Percentiles rank a stretch among this genome's conserved stretches.
phyloP scores from a whole-genome alignment of 1,139 yeast genomes.

The Suhomyces choctaworum region DNA sequence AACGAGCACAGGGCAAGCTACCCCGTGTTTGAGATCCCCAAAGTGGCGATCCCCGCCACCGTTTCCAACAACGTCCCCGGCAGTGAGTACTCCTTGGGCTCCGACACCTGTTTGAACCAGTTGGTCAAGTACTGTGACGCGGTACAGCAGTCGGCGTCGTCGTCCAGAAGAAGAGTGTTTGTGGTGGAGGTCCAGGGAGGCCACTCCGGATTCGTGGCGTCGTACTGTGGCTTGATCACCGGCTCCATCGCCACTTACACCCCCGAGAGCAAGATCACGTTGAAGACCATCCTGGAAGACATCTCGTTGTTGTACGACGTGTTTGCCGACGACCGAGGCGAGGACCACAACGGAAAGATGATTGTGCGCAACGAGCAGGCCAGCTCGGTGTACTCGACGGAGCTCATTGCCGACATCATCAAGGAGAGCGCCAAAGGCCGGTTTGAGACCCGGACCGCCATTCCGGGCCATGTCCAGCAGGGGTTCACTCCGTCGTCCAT shows the following conservation, averaged over 20 bases:
- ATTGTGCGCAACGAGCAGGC: constrained; percentile 85
- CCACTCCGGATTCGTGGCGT: constrained; percentile 76
- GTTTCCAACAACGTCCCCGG: constrained; percentile 85
- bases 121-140: constrained; percentile 77
- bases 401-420: constrained; percentile 78
- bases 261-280: constrained; percentile 66
- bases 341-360: constrained; percentile 75
- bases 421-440: constrained; percentile 71
- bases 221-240: constrained; percentile 64
- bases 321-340: constrained; percentile 59
- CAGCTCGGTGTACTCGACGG: constrained; percentile 76
- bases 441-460: constrained; percentile 92
- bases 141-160: constrained; percentile 75
- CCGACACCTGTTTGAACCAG: constrained; percentile 76
- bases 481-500: constrained; percentile 96
- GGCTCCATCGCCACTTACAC: constrained; percentile 78
- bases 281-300: constrained; percentile 62
- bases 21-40: constrained; percentile 76
- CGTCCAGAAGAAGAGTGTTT: constrained; percentile 74
- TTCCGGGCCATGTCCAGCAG: constrained; percentile 98
- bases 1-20: constrained; percentile 61
- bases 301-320: constrained; percentile 56
- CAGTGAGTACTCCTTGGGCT: constrained; percentile 75
- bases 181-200: constrained; percentile 90
- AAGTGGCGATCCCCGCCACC: constrained; percentile 80